Conservation (phyloP, 805 yeast genomes). For the Dipodascus geniculatus region DNA sequence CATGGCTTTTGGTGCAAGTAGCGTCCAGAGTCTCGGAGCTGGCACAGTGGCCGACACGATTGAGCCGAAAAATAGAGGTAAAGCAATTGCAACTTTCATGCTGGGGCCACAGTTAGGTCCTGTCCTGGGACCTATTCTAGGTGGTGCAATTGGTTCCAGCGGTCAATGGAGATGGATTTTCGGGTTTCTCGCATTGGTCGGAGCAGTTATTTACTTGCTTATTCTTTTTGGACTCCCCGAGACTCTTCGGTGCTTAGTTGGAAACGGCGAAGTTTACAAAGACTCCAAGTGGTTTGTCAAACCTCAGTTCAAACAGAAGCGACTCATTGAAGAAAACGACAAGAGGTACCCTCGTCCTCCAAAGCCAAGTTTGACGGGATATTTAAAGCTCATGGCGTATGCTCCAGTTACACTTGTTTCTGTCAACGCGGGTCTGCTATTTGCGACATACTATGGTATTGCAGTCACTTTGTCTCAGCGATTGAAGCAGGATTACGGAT, state of each 20-base stretch:
- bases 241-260: slow-evolving; percentile 23
- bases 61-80: slow-evolving; percentile 1
- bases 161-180: slow-evolving; percentile 44
- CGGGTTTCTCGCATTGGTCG: slow-evolving; percentile 35
- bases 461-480: background rate
- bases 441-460: background rate
- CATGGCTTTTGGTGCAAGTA: background rate
- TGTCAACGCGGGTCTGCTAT: background rate
- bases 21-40: background rate
- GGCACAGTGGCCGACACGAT: background rate
- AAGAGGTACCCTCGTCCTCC: background rate
- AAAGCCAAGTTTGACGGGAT: background rate
- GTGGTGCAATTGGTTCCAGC: slow-evolving; percentile 36
- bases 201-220: slow-evolving; percentile 29
- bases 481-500: background rate
- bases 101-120: slow-evolving; percentile 22
- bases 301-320: background rate
- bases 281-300: background rate
- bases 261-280: background rate
- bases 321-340: background rate
- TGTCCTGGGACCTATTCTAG: slow-evolving; percentile 43
- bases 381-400: background rate
- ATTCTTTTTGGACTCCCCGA: slow-evolving; percentile 37
- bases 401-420: slow-evolving; percentile 1
- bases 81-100: background rate